Evolutionary conservation across 257 asterid species (phyloP).

Genomic region (Anisodus acutangulus): DNA sequence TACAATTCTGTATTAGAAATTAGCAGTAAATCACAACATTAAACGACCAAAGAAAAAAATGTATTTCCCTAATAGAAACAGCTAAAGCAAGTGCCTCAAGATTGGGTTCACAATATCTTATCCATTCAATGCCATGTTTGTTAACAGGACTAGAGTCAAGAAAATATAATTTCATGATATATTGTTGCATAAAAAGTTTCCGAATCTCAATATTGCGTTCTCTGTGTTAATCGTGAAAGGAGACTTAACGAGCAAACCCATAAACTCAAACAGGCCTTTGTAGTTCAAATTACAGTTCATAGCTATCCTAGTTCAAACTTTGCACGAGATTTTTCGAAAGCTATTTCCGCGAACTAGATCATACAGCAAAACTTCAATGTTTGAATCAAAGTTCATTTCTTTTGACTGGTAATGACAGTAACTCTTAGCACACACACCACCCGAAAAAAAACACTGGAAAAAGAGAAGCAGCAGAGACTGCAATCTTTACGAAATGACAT

Average conservation of each 20-base stretch:
- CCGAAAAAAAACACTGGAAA: too few species aligned
- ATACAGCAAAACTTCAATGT: conserved; percentile 3
- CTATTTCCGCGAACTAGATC: background rate
- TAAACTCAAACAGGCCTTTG: background rate
- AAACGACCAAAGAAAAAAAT: conserved; percentile 15
- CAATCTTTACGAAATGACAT: background rate
- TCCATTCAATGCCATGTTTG: background rate
- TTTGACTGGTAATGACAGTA: background rate
- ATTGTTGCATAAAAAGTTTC: background rate
- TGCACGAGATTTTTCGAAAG: background rate
- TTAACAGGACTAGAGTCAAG: background rate
- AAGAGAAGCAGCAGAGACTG: background rate
- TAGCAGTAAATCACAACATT: conserved; percentile 41
- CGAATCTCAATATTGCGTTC: background rate
- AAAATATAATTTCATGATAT: background rate
- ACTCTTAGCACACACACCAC: background rate
- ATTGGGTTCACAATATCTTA: background rate
- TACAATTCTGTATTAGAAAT: conserved; percentile 48
- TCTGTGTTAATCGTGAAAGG: background rate
- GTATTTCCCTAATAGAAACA: background rate
- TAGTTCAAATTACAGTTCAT: background rate
- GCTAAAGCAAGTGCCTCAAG: background rate
- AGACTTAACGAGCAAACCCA: background rate
- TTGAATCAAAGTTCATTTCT: background rate
- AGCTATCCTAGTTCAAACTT: background rate